These are phyloP conservation scores for Saccharata proteae DNA, from an alignment of 2,329 filamentous ascomycete species.

Conservation along the genomic window DNA sequence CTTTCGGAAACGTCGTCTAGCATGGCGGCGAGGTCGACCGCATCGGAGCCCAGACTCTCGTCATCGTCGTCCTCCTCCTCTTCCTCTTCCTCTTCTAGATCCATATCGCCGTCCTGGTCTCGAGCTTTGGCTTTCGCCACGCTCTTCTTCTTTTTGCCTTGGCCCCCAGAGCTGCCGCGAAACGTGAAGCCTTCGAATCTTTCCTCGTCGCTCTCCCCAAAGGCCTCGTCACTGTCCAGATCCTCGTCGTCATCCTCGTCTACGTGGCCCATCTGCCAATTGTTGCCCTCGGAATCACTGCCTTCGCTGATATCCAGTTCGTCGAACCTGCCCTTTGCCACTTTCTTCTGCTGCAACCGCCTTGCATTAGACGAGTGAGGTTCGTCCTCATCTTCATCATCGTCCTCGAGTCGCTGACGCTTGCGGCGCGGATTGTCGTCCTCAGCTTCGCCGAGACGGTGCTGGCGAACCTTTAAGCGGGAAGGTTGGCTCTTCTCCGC, in stretches of 20 bases:
- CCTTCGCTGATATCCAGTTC: slow-evolving; percentile 53
- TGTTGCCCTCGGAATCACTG: slow-evolving; percentile 75
- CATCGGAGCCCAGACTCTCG: slow-evolving; percentile 51
- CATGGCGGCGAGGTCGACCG: slow-evolving; percentile 49
- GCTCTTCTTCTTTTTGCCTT: slow-evolving; percentile 39
- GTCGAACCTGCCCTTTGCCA: slow-evolving; percentile 14
- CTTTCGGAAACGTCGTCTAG: slow-evolving; percentile 37
- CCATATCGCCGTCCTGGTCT: slow-evolving; percentile 26
- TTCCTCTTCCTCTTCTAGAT: slow-evolving; percentile 36
- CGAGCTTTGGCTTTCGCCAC: slow-evolving; percentile 16
- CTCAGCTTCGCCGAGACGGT: slow-evolving; percentile 45
- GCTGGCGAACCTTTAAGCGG: slow-evolving; percentile 39
- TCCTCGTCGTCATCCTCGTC: slow-evolving; percentile 56
- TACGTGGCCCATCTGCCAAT: slow-evolving; percentile 67
- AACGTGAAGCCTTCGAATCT: slow-evolving; percentile 67
- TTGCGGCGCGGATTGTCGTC: slow-evolving; percentile 29
- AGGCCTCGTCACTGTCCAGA: slow-evolving; percentile 67
- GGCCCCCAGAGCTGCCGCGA: slow-evolving; percentile 42
- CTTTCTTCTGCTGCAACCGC: slow-evolving; percentile 19
- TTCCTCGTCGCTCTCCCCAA: slow-evolving; percentile 81
- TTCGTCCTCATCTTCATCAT: slow-evolving; percentile 32
- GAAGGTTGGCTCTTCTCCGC: slow-evolving; percentile 47
- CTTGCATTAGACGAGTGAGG: slow-evolving; percentile 18
- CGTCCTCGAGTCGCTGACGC: slow-evolving; percentile 35
- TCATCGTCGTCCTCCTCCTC: slow-evolving; percentile 41